These are phyloP conservation scores for Tricholomella constricta DNA, from an alignment of 768 basidiomycete species.

Conservation along the genomic window DNA sequence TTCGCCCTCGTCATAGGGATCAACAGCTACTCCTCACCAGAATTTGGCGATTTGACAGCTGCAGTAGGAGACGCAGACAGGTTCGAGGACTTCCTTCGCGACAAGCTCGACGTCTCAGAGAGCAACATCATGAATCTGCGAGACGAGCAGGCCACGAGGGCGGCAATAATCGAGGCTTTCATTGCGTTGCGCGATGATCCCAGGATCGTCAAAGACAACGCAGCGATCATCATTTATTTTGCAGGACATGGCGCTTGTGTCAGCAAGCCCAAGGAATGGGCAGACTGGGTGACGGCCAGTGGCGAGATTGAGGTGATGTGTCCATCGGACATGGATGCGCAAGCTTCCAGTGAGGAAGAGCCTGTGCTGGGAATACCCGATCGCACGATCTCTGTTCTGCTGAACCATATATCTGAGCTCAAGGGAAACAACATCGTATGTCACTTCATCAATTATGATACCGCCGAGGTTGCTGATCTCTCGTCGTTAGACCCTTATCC, in stretches of 20 bases:
- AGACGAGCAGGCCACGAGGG: constrained; percentile 38
- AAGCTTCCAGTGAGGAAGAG: constrained; percentile 6
- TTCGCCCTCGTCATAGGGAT: constrained; percentile 24
- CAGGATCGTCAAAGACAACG: constrained; percentile 20
- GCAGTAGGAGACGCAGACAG: constrained; percentile 43
- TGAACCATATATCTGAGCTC: constrained; percentile 36
- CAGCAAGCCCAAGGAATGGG: constrained; percentile 31
- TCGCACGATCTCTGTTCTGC: constrained; percentile 38
- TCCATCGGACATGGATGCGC: constrained; percentile 32
- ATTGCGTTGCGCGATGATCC: constrained; percentile 23
- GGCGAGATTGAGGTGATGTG: constrained; percentile 36
- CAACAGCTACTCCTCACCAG: constrained; percentile 1
- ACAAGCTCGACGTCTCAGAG: constrained; percentile 29
- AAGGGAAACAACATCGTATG: constrained; percentile 47
- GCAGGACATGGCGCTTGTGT: constrained; percentile 46
- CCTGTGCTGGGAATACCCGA: constrained; percentile 41
- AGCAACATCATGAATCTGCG: constrained; percentile 38
- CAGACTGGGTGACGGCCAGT: constrained; percentile 26
- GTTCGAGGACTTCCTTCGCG: constrained; percentile 34
- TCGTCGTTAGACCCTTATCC: constrained; percentile 39
- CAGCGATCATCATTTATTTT: constrained; percentile 44
- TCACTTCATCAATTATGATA: background rate
- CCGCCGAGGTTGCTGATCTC: background rate
- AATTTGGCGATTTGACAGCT: constrained; percentile 28
- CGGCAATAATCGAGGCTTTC: constrained; percentile 35